Conservation (phyloP, 2,329 filamentous ascomycete species). For the Fusarium chaquense region DNA sequence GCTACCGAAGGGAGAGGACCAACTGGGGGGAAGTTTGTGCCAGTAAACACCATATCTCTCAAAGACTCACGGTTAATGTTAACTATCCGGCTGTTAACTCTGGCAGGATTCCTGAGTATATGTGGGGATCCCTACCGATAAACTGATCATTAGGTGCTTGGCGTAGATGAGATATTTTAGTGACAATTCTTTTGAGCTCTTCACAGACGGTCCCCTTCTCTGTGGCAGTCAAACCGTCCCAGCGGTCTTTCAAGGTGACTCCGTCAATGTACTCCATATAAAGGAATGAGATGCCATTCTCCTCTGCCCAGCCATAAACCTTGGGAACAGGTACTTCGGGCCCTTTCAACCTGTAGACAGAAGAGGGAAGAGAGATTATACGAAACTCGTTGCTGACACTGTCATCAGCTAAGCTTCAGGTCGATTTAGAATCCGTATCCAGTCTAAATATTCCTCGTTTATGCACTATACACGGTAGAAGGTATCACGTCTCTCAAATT, state of each 20-base stretch:
- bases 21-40: too few species aligned
- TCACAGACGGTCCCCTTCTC: rapidly evolving
- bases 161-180: neutral
- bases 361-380: too few species aligned
- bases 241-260: rapidly evolving
- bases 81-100: too few species aligned
- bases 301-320: neutral
- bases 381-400: too few species aligned
- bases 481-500: too few species aligned
- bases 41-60: too few species aligned
- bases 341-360: too few species aligned
- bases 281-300: neutral
- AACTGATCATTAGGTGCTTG: neutral
- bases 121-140: neutral
- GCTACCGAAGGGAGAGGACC: neutral
- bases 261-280: neutral
- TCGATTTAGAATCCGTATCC: too few species aligned
- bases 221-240: neutral
- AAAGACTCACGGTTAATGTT: neutral
- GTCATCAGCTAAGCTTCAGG: too few species aligned
- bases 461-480: too few species aligned
- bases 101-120: rapidly evolving
- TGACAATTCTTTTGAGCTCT: neutral
- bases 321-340: neutral
- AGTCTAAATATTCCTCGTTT: too few species aligned